A percentile compares a stretch with the other conserved stretches of the same genome.
Conservation (phyloP, 2,329 filamentous ascomycete species). For the Aspergillus arachidicola region DNA sequence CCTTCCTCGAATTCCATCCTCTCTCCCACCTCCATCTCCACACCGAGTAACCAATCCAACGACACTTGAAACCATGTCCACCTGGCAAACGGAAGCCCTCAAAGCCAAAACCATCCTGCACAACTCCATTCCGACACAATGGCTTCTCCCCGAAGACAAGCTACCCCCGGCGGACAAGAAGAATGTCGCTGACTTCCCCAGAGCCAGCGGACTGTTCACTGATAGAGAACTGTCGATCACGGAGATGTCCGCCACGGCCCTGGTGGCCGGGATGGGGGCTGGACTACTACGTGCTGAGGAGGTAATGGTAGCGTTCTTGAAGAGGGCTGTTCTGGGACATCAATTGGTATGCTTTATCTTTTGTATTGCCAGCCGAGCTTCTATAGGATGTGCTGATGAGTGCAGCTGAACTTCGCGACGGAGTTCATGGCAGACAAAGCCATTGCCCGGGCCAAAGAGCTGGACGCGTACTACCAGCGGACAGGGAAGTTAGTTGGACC, state of each 20-base stretch:
- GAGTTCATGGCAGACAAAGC: conserved; percentile 42
- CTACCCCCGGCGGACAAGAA: conserved; percentile 32
- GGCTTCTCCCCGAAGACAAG: conserved; percentile 32
- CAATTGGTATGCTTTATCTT: conserved; percentile 25
- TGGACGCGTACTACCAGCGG: conserved; percentile 34
- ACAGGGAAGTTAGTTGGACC: conserved; percentile 52
- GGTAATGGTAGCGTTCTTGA: conserved; percentile 36
- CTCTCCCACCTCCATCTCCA: not conserved
- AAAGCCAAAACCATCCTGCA: conserved; percentile 37
- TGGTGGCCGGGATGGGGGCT: conserved; percentile 31
- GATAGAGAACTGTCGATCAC: conserved; percentile 56
- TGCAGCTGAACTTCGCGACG: conserved; percentile 39
- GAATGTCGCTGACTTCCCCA: conserved; percentile 34
- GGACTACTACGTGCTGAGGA: conserved; percentile 34
- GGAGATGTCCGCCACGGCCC: conserved; percentile 40
- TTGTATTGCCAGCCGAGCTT: no score
- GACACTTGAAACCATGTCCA: conserved; percentile 20
- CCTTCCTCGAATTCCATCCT: no score
- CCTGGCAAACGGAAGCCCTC: conserved; percentile 36
- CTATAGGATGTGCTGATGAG: not conserved
- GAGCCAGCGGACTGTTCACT: conserved; percentile 52
- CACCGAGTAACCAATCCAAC: not conserved
- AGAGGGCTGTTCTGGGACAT: conserved; percentile 36
- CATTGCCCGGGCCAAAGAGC: conserved; percentile 34
- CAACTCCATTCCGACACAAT: conserved; percentile 38